Evolutionary conservation across 495 filamentous ascomycete species (phyloP).

Genomic region (Delitschia confertaspora): DNA sequence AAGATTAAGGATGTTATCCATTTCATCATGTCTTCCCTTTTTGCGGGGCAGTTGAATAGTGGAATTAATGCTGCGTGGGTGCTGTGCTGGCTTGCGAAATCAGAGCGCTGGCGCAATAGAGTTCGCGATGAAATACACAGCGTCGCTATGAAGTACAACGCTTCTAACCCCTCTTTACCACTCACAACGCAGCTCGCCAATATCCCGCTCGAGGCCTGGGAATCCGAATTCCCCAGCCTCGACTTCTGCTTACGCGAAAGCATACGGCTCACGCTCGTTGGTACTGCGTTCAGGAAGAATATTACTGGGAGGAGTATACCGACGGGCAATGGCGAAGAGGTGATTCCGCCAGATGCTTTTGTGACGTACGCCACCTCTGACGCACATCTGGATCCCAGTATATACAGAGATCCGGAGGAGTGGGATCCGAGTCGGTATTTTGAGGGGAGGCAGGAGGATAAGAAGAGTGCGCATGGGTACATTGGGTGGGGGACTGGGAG

Average conservation of each 20-base stretch:
- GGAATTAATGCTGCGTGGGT: slow-evolving; percentile 41
- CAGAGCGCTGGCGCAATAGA: slow-evolving; percentile 36
- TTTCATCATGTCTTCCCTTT: slow-evolving; percentile 37
- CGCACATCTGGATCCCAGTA: slow-evolving; percentile 36
- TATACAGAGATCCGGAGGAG: slow-evolving; percentile 37
- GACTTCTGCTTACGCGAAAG: slow-evolving; percentile 40
- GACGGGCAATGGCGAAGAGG: slow-evolving; percentile 34
- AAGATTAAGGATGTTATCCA: slow-evolving; percentile 31
- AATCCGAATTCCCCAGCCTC: slow-evolving; percentile 39
- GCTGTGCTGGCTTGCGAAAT: slow-evolving; percentile 35
- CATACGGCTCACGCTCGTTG: slow-evolving; percentile 37
- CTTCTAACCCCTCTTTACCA: slow-evolving; percentile 28
- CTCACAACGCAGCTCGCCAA: slow-evolving; percentile 34
- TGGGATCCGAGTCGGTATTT: slow-evolving; percentile 42
- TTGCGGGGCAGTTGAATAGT: slow-evolving; percentile 35
- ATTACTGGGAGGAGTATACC: slow-evolving; percentile 32
- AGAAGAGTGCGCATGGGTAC: slow-evolving; percentile 34
- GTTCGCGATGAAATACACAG: slow-evolving; percentile 37
- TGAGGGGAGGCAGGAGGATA: slow-evolving; percentile 38
- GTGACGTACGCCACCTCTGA: slow-evolving; percentile 30
- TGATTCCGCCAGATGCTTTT: slow-evolving; percentile 39
- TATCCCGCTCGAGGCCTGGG: slow-evolving; percentile 40
- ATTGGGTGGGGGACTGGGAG: slow-evolving; percentile 41
- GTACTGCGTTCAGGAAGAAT: slow-evolving; percentile 34
- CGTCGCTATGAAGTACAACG: slow-evolving; percentile 33